Conservation (phyloP, 148 eudicot species). For the Gaultheria prostrata region DNA sequence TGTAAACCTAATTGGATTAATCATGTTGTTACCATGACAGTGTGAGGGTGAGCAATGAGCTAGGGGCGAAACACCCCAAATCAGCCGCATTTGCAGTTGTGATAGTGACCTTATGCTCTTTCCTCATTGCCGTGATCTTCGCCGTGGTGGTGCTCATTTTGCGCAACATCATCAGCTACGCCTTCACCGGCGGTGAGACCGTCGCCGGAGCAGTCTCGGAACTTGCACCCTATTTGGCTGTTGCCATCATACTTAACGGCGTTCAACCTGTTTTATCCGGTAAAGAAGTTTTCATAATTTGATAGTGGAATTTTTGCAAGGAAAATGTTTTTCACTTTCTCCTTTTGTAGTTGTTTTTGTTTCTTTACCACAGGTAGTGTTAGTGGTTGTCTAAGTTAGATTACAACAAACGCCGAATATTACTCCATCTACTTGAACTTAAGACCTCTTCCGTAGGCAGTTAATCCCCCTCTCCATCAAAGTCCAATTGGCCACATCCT, state of each 20-base stretch:
- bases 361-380: no score
- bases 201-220: slow-evolving; percentile 56
- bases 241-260: slow-evolving; percentile 48
- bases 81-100: slow-evolving; percentile 57
- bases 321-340: neutral
- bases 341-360: neutral
- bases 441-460: neutral
- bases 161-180: slow-evolving; percentile 49
- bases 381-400: no score
- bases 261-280: slow-evolving; percentile 43
- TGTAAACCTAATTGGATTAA: neutral
- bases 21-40: slow-evolving; percentile 12
- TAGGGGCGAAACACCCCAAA: slow-evolving; percentile 59
- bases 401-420: neutral
- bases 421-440: neutral
- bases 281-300: neutral
- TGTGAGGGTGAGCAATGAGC: slow-evolving; percentile 67
- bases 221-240: slow-evolving; percentile 47
- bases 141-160: slow-evolving; percentile 36
- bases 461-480: no score
- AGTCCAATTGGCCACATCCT: no score
- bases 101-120: slow-evolving; percentile 35
- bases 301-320: neutral
- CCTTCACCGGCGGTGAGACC: slow-evolving; percentile 43
- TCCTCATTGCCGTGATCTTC: slow-evolving; percentile 24